Evolutionary conservation across 768 basidiomycete genomes (phyloP), one percentile per base, ranked within the genome.

Genomic region (Leccinum pellstonianum): DNA sequence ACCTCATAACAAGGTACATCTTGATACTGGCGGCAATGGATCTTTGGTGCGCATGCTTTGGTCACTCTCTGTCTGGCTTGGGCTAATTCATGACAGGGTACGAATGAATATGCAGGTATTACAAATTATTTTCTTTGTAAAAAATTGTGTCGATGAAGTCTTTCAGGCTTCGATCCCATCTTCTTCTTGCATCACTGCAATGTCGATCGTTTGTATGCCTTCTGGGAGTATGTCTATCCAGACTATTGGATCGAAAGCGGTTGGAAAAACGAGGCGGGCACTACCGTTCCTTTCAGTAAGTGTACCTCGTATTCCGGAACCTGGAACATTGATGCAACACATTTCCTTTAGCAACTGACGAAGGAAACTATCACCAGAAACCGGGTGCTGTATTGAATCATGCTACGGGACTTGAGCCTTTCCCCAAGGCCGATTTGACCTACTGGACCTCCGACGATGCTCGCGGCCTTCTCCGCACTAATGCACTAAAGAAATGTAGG

Each of bases 161-260:
- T 43, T 25, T 5, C 7, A 66, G 66, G 23, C 5, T 66, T 59
- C 21, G 66, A 66, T 51, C 66, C 66, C 1, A 62, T 67, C 17
- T 67, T 67, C 58, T 64, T 29, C 50, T 19, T 67, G 27, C 66
- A 67, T 38, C 66, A 67, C 17, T 50, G 54, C 33, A 67, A 65
- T 23, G 54, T 67, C 8, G 66, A 67, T 15, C 66, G 66, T 12
- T 25, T 67, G 17, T 64, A 62, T 7, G 62, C 66, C 5, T 62
- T 67, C 31, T 67, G 66, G 66, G 66, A 67, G 54, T 67, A 68
- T 31, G 11, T 68, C 19, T 67, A 67, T 27, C 58, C 66, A 3
- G 2, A 62, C 29, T 29, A 29, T 29, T 29, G 66, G 65, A 59
- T 66, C 0, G 57, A 4, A 19, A 23, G 23, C 0, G 66, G 66